Conservation (phyloP, 169 alveolate genomes). For the Plasmodium coatneyi region DNA sequence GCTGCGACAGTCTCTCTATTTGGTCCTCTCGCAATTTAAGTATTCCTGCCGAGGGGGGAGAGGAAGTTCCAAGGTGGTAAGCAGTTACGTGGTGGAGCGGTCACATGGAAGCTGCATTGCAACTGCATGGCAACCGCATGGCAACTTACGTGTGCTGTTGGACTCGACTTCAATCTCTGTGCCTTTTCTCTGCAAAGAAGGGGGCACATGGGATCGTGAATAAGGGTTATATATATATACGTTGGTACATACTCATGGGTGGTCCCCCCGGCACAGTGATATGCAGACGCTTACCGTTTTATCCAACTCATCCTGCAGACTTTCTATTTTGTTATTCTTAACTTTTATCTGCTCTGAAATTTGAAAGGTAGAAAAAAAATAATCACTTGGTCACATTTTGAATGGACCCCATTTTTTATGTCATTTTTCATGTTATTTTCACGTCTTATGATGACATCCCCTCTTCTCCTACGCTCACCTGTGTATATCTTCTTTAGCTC, state of each 20-base stretch:
- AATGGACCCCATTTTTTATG: background rate
- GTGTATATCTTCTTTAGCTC: constrained; percentile 54
- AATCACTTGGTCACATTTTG: background rate
- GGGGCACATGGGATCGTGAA: background rate
- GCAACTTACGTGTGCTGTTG: constrained; percentile 23
- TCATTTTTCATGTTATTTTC: no score
- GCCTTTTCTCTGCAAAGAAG: background rate
- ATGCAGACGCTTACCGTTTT: constrained; percentile 4
- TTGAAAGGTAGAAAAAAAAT: background rate
- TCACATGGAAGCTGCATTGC: background rate
- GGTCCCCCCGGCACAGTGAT: background rate
- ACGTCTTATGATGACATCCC: background rate
- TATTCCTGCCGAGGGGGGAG: constrained; percentile 2
- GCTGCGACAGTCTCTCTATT: constrained; percentile 58
- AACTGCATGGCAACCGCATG: background rate
- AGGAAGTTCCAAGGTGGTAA: background rate
- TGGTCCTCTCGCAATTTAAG: constrained; percentile 56
- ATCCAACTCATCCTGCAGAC: constrained; percentile 42
- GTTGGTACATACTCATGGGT: background rate
- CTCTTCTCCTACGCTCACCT: constrained; percentile 12
- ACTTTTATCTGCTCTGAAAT: constrained; percentile 36
- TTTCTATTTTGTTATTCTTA: constrained; percentile 28
- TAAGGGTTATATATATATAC: background rate
- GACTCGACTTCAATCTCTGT: constrained; percentile 2
- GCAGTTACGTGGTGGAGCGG: background rate